These are phyloP conservation scores for Alectoria sarmentosa DNA, from an alignment of 495 filamentous ascomycete genomes.

Conservation along the genomic window DNA sequence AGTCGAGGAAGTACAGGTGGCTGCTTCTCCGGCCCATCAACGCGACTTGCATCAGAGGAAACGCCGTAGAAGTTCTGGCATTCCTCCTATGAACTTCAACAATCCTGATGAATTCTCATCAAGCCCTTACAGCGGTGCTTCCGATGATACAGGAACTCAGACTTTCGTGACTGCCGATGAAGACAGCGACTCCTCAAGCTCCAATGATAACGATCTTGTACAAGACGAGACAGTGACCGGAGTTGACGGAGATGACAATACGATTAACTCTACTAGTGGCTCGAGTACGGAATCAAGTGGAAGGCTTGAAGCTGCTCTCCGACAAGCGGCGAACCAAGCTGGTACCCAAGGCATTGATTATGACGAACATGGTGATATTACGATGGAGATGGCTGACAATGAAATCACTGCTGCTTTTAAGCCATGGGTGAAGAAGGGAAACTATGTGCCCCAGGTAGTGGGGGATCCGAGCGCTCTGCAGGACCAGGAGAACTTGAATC, in stretches of 20 bases:
- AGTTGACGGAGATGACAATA: conserved; percentile 56
- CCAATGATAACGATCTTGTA: conserved; percentile 51
- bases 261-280: conserved; percentile 47
- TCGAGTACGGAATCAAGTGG: conserved; percentile 58
- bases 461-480: conserved; percentile 44
- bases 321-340: conserved; percentile 65
- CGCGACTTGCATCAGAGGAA: conserved; percentile 60
- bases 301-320: conserved; percentile 67
- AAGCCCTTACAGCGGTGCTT: conserved; percentile 68
- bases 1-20: conserved; percentile 49
- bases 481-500: conserved; percentile 57
- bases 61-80: conserved; percentile 57
- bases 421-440: conserved; percentile 55
- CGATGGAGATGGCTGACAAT: conserved; percentile 70
- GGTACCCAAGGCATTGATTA: conserved; percentile 56
- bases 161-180: conserved; percentile 46
- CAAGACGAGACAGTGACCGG: conserved; percentile 71
- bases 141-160: conserved; percentile 47
- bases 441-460: conserved; percentile 41
- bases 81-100: conserved; percentile 52
- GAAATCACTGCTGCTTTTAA: conserved; percentile 70
- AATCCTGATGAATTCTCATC: conserved; percentile 66
- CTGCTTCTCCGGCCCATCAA: conserved; percentile 63
- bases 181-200: conserved; percentile 37
- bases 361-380: conserved; percentile 51